Evolutionary conservation across 352 stramenopile genomes (phyloP), one percentile per base, ranked within the genome.

Genomic region (Pythium brassicae): DNA sequence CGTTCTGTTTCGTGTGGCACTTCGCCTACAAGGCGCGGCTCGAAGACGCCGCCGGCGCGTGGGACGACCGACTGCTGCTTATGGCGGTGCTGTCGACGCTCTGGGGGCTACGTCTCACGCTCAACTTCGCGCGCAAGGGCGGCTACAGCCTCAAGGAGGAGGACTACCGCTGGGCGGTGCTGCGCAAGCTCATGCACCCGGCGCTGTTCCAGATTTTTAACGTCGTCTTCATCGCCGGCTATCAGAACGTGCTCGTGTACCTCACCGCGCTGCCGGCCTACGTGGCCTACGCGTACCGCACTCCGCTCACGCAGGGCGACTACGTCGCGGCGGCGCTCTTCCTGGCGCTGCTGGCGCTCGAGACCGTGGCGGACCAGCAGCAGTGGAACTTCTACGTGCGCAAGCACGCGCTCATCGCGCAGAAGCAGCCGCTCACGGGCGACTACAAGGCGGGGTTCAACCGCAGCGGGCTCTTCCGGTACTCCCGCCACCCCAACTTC

Each of bases 401-500:
- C 50, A 98, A 98, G 66, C 89, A 94, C 62, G 63, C 66, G 37
- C 58, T 73, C 22, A 71, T 84, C 17, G 70, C 65, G 20, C 61
- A 69, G 50, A 84, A 84, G 63, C 47, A 76, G 55, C 66, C 77
- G 26, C 80, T 93, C 40, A 83, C 71, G 5, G 72, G 74, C 6
- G 76, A 92, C 62, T 89, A 71, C 76, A 78, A 80, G 53, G 65
- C 65, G 23, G 86, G 86, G 9, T 94, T 89, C 72, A 92, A 87
- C 69, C 77, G 78, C 59, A 93, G 82, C 34, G 89, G 91, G 19
- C 69, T 97, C 4, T 98, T 97, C 68, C 69, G 78, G 22, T 95
- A 96, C 66, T 91, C 92, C 42, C 87, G 91, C 42, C 95, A 98
- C 67, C 90, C 92, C n/a, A 97, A 97, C 57, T 98, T 97, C 71